Evolutionary conservation across 129 eudicot species (phyloP).

Genomic region (Centella asiatica): DNA sequence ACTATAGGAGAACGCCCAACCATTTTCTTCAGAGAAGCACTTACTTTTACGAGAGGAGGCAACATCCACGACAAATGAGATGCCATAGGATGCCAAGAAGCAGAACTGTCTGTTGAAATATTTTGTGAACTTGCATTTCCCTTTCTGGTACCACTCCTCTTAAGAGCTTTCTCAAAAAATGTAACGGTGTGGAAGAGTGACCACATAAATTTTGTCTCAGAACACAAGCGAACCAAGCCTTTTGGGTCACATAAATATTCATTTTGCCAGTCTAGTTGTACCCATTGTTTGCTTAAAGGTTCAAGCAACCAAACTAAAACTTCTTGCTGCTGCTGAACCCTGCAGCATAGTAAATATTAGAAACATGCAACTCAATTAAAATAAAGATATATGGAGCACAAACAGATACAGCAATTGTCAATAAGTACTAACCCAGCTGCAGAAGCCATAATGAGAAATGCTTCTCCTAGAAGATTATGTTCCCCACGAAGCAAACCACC

Average conservation of each 20-base stretch:
- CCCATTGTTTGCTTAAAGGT: constrained; percentile 95
- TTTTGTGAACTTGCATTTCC: constrained; percentile 31
- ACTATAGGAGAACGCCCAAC: neutral
- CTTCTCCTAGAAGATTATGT: constrained; percentile 86
- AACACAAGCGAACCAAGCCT: constrained; percentile 68
- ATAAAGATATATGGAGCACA: constrained; percentile 6
- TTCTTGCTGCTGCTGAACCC: constrained; percentile 94
- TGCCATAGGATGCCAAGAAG: constrained; percentile 67
- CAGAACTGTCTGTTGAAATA: constrained; percentile 28
- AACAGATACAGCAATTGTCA: constrained; percentile 1
- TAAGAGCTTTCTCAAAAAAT: constrained; percentile 97
- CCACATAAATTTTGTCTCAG: constrained; percentile 88
- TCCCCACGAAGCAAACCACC: constrained; percentile 92
- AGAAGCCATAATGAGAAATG: constrained; percentile 84
- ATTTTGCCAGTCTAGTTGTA: constrained; percentile 85
- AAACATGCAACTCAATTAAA: constrained; percentile 6
- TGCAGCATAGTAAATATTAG: constrained; percentile 28
- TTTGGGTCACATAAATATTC: constrained; percentile 72
- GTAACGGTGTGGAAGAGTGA: constrained; percentile 87
- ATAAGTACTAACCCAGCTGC: constrained; percentile 63
- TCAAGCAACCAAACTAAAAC: constrained; percentile 94
- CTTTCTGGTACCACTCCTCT: constrained; percentile 68
- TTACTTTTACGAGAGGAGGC: constrained; percentile 94
- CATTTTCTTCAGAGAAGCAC: constrained; percentile 8
- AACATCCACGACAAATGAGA: constrained; percentile 95